Conservation (phyloP, 352 stramenopile species). For the Phytopythium kandeliae region DNA sequence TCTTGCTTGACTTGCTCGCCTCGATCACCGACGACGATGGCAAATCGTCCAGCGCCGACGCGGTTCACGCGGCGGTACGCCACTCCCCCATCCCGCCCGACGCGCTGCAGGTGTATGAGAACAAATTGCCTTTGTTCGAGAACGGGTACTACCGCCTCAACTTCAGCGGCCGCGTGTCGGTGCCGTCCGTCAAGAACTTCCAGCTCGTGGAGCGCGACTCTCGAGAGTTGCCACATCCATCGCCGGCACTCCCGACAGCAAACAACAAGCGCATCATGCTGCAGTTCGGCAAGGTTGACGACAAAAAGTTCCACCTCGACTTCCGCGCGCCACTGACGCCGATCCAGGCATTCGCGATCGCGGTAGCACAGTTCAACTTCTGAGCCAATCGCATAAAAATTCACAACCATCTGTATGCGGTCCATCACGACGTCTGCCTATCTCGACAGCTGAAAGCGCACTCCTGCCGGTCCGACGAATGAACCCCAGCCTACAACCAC, state of each 20-base stretch:
- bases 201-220: conserved; percentile 33
- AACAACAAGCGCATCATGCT: conserved; percentile 29
- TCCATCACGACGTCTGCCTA: too few species aligned
- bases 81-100: conserved; percentile 16
- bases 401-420: too few species aligned
- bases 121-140: conserved; percentile 69
- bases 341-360: conserved; percentile 65
- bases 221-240: background rate
- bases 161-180: conserved; percentile 70
- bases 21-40: conserved; percentile 2
- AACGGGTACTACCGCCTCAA: conserved; percentile 79
- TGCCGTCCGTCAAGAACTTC: conserved; percentile 81
- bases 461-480: too few species aligned
- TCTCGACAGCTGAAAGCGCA: too few species aligned
- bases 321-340: conserved; percentile 67
- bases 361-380: conserved; percentile 68
- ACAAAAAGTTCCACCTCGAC: conserved; percentile 78
- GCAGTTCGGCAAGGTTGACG: conserved; percentile 77
- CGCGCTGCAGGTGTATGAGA: conserved; percentile 50
- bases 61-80: conserved; percentile 10
- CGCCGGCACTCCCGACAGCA: conserved; percentile 8
- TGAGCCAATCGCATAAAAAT: too few species aligned
- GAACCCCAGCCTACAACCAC: too few species aligned
- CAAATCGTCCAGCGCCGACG: background rate
- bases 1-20: conserved; percentile 48